These are phyloP conservation scores for Vaccinium macrocarpon DNA, from an alignment of 148 eudicot genomes.

Conservation along the genomic window DNA sequence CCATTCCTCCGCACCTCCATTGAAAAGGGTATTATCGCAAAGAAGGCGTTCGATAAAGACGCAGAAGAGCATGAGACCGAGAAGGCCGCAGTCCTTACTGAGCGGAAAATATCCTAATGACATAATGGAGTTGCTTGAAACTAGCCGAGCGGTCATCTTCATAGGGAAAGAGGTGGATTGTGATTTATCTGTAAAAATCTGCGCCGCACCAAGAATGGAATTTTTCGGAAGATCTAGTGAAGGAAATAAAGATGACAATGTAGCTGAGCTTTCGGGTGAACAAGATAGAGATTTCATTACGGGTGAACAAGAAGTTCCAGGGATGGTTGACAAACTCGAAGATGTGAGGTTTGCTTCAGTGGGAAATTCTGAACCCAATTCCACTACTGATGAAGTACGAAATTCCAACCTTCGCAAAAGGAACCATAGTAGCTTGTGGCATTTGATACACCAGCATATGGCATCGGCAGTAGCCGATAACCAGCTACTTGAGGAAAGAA, in stretches of 20 bases:
- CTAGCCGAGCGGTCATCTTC: constrained; percentile 21
- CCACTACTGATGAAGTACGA: constrained; percentile 19
- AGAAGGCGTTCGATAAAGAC: constrained; percentile 43
- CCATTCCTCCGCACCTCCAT: constrained; percentile 40
- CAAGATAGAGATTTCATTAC: constrained; percentile 3
- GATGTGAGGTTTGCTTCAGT: neutral
- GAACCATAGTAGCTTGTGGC: constrained; percentile 79
- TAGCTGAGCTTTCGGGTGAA: constrained; percentile 11
- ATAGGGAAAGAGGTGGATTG: constrained; percentile 21
- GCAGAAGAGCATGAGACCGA: constrained; percentile 39
- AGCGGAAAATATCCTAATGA: constrained; percentile 20
- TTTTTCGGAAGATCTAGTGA: constrained; percentile 14
- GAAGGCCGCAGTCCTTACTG: constrained; percentile 18
- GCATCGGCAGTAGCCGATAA: constrained; percentile 28
- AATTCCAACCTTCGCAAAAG: constrained; percentile 32
- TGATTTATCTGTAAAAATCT: constrained; percentile 5
- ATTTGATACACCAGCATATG: constrained; percentile 67
- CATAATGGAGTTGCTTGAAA: constrained; percentile 24
- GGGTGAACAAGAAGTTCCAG: neutral
- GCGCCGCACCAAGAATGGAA: constrained; percentile 29
- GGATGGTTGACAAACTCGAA: neutral
- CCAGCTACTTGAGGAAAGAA: constrained; percentile 13
- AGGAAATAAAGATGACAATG: constrained; percentile 26
- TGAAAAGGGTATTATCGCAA: constrained; percentile 44
- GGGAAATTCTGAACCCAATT: constrained; percentile 22